phyloP scores from a whole-genome alignment of 2,329 filamentous ascomycete genomes.

The Curvularia eragrostidis region DNA sequence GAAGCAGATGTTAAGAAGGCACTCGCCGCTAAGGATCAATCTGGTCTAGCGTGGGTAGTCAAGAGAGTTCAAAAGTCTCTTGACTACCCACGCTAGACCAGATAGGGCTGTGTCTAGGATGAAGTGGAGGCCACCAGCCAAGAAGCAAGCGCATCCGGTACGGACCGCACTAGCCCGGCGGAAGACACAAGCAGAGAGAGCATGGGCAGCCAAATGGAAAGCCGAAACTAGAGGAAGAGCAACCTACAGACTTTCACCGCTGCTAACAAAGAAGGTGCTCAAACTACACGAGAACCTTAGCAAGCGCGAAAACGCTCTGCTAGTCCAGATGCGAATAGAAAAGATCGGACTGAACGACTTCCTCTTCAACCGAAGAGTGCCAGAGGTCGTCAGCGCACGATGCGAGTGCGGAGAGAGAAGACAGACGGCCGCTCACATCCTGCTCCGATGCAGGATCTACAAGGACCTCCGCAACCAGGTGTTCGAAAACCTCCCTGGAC shows the following conservation, averaged over 20 bases:
- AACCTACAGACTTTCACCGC: constrained; percentile 15
- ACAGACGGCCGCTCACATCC: neutral
- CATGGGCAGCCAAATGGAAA: constrained; percentile 12
- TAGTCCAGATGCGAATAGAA: constrained; percentile 21
- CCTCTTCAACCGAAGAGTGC: neutral
- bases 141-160: neutral
- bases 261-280: constrained; percentile 21
- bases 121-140: neutral
- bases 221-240: constrained; percentile 14
- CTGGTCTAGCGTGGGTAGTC: too few relatives aligned
- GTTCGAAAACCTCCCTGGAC: too few relatives aligned
- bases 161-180: neutral
- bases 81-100: too few relatives aligned
- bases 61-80: too few relatives aligned
- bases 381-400: neutral
- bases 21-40: too few relatives aligned
- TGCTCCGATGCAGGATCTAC: neutral
- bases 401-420: neutral
- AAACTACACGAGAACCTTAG: constrained; percentile 19
- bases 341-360: constrained; percentile 16
- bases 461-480: too few relatives aligned
- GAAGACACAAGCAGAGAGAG: constrained; percentile 11
- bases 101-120: too few relatives aligned
- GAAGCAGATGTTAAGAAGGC: too few relatives aligned
- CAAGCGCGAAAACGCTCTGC: constrained; percentile 20